Evolutionary conservation across 1,284 basidiomycete species (phyloP).

Genomic region (Mycosarcoma maydis): DNA sequence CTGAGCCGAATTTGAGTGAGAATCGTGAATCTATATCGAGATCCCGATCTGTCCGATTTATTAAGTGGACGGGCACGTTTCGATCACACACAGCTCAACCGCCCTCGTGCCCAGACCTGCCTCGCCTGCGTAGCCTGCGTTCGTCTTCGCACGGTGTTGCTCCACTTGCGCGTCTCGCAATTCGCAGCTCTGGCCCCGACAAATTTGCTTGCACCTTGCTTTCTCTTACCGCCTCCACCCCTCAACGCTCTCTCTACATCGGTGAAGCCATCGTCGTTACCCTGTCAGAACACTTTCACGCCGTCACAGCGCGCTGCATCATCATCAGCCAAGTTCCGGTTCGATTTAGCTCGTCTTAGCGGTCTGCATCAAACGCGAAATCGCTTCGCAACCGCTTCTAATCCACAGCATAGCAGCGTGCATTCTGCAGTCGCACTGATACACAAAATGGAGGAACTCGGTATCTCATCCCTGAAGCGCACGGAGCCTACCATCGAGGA

Average conservation of each 20-base stretch:
- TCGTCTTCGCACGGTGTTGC: slow-evolving; percentile 15
- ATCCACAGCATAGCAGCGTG: not conserved
- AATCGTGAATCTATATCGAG: not conserved
- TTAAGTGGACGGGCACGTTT: slow-evolving; percentile 13
- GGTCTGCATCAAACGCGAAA: not conserved
- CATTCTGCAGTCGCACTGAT: not conserved
- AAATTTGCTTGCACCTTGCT: too few species aligned
- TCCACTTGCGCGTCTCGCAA: slow-evolving; percentile 45
- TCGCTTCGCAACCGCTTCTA: not conserved
- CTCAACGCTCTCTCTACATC: not conserved
- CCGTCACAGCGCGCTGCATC: too few species aligned
- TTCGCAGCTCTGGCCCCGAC: slow-evolving; percentile 22
- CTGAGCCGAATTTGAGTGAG: slow-evolving; percentile 16
- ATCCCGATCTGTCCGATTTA: slow-evolving; percentile 22
- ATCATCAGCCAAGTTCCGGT: too few species aligned
- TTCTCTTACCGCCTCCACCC: not conserved
- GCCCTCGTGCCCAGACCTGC: too few species aligned
- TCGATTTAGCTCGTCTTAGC: too few species aligned
- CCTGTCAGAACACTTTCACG: too few species aligned
- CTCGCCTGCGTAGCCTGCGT: not conserved
- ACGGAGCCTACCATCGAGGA: slow-evolving; percentile 57
- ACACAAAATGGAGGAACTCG: slow-evolving; percentile 62
- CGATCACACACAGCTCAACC: slow-evolving; percentile 38
- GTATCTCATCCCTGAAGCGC: slow-evolving; percentile 51
- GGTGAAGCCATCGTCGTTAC: too few species aligned